These are phyloP conservation scores for Elaeagnus macrophylla DNA, from an alignment of 306 rosid genomes.

Conservation along the genomic window DNA sequence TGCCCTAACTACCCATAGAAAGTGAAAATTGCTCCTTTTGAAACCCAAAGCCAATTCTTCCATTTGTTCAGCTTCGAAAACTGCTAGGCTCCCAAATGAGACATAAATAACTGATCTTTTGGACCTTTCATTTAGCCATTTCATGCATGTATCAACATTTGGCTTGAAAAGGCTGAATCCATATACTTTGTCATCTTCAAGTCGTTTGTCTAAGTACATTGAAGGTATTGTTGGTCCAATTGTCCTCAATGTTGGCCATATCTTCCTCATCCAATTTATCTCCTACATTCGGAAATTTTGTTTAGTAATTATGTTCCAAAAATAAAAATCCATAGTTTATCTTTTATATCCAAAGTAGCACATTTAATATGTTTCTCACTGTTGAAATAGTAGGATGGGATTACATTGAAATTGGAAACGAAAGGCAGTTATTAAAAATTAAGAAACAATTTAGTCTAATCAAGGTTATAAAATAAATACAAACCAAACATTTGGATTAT, in stretches of 20 bases:
- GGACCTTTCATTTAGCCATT: slow-evolving; percentile 8
- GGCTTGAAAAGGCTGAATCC: slow-evolving; percentile 6
- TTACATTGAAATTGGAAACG: too few relatives aligned
- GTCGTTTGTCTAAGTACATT: slow-evolving; percentile 7
- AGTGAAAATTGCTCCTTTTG: not conserved
- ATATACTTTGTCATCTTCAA: slow-evolving; percentile 9
- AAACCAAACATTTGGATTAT: too few relatives aligned
- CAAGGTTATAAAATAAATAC: too few relatives aligned
- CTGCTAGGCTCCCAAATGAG: slow-evolving; percentile 18
- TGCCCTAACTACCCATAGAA: slow-evolving; percentile 13
- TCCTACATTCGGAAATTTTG: not conserved
- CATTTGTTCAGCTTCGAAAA: slow-evolving; percentile 2
- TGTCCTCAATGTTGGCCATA: not conserved
- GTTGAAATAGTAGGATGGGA: too few relatives aligned
- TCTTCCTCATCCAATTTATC: slow-evolving; percentile 7
- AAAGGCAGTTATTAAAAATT: too few relatives aligned
- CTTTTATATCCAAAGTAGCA: too few relatives aligned
- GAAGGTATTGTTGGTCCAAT: slow-evolving; percentile 17
- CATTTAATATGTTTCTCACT: too few relatives aligned
- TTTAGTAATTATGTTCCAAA: not conserved
- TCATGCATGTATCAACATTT: not conserved
- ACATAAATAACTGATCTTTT: slow-evolving; percentile 11
- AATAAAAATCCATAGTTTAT: too few relatives aligned
- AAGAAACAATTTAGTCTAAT: too few relatives aligned
- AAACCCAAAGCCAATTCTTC: slow-evolving; percentile 17